Evolutionary conservation across 2,329 filamentous ascomycete species (phyloP).

Genomic region (Immersiporthe knoxdaviesiana): DNA sequence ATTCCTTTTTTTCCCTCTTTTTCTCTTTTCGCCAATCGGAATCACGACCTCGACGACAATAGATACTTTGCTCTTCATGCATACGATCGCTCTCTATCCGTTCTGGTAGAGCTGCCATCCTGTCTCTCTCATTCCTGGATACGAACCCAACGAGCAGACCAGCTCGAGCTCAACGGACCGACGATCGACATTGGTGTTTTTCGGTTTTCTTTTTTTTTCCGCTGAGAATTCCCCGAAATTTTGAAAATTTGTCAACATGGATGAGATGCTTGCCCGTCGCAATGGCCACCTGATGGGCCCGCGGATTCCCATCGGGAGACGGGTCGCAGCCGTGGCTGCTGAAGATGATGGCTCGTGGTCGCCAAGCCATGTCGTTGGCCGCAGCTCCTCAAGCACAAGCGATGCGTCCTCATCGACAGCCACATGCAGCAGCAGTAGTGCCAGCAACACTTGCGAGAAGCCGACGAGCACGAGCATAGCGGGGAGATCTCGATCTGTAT

Average conservation of each 20-base stretch:
- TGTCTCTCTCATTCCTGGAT: neutral
- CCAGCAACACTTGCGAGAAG: slow-evolving; percentile 29
- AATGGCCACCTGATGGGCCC: slow-evolving; percentile 35
- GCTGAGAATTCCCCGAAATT: neutral
- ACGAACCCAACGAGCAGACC: slow-evolving; percentile 1
- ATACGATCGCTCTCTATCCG: slow-evolving; percentile 21
- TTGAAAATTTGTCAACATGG: slow-evolving; percentile 30
- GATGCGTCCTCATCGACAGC: slow-evolving; percentile 8
- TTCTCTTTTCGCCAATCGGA: slow-evolving; percentile 11
- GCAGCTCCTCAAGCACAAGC: slow-evolving; percentile 32
- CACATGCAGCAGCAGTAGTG: slow-evolving; percentile 19
- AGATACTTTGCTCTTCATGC: slow-evolving; percentile 15
- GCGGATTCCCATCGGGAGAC: slow-evolving; percentile 34
- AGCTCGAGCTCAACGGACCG: neutral
- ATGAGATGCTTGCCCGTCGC: slow-evolving; percentile 24
- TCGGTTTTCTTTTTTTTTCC: neutral
- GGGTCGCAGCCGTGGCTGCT: slow-evolving; percentile 19
- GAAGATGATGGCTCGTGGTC: slow-evolving; percentile 20
- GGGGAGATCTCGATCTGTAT: slow-evolving; percentile 25
- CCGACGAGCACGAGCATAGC: slow-evolving; percentile 22
- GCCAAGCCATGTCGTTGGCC: slow-evolving; percentile 32
- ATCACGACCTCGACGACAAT: slow-evolving; percentile 27
- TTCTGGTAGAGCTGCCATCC: slow-evolving; percentile 3
- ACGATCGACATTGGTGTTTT: neutral
- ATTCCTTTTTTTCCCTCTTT: neutral